phyloP scores from a whole-genome alignment of 2,329 filamentous ascomycete genomes.

The Talaromyces sp. region DNA sequence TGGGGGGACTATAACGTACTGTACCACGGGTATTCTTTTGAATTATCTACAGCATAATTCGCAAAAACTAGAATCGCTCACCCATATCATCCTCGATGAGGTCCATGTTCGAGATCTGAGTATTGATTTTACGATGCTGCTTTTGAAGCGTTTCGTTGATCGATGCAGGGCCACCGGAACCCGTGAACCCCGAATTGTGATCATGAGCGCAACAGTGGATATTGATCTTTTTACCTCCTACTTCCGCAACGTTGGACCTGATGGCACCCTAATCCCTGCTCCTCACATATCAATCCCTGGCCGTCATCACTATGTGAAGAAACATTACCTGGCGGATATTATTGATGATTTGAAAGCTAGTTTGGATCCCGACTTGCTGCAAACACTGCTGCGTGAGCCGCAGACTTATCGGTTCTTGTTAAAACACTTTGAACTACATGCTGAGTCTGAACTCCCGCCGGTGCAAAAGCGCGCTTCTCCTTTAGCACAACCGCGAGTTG shows the following conservation, averaged over 20 bases:
- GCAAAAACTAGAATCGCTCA: conserved; percentile 43
- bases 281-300: conserved; percentile 49
- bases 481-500: conserved; percentile 3
- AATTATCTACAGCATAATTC: conserved; percentile 46
- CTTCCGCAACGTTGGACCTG: conserved; percentile 37
- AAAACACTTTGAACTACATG: conserved; percentile 5
- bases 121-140: conserved; percentile 51
- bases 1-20: conserved; percentile 51
- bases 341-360: conserved; percentile 31
- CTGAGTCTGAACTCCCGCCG: neutral
- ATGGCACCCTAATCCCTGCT: conserved; percentile 37
- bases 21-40: conserved; percentile 54
- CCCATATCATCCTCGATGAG: conserved; percentile 57
- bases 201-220: conserved; percentile 56
- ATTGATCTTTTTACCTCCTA: conserved; percentile 50
- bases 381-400: conserved; percentile 7
- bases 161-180: conserved; percentile 35
- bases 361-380: conserved; percentile 24
- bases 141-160: conserved; percentile 48
- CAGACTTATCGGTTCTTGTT: conserved; percentile 13
- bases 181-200: conserved; percentile 46
- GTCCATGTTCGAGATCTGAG: conserved; percentile 52
- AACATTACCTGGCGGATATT: conserved; percentile 48
- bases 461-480: neutral
- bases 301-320: conserved; percentile 46